A percentile compares a stretch with the other conserved stretches of the same genome.
These are phyloP conservation scores for Pythium graminicola DNA, from an alignment of 352 stramenopile genomes.

Conservation along the genomic window DNA sequence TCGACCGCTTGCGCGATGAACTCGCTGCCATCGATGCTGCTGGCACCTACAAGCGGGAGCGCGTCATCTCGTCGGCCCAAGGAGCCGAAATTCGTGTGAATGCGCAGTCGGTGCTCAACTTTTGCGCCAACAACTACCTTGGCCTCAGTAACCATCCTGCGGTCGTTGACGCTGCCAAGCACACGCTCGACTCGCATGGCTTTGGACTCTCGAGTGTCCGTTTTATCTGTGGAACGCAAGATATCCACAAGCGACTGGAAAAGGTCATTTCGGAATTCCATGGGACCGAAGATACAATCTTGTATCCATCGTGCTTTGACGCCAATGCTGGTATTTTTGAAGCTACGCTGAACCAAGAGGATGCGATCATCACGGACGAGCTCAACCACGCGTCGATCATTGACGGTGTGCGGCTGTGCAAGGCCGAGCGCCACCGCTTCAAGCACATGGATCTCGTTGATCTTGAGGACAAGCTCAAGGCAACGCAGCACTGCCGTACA, in stretches of 20 bases:
- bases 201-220: conserved; percentile 90
- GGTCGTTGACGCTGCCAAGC: conserved; percentile 79
- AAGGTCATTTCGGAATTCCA: conserved; percentile 88
- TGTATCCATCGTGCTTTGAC: conserved; percentile 94
- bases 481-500: conserved; percentile 85
- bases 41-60: conserved; percentile 84
- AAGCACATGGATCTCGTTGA: conserved; percentile 92
- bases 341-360: conserved; percentile 76
- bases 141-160: conserved; percentile 85
- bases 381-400: conserved; percentile 95
- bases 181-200: conserved; percentile 77
- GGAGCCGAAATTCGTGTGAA: conserved; percentile 72
- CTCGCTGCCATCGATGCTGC: conserved; percentile 62
- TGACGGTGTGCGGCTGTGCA: conserved; percentile 91
- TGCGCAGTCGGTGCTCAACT: conserved; percentile 83
- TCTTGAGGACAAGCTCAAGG: conserved; percentile 85
- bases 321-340: conserved; percentile 93
- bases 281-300: conserved; percentile 91
- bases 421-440: conserved; percentile 90
- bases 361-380: conserved; percentile 91
- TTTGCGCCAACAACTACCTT: conserved; percentile 95
- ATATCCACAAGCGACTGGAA: conserved; percentile 93
- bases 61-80: conserved; percentile 87
- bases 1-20: conserved; percentile 70
- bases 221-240: conserved; percentile 93